Conservation (phyloP, 1,284 basidiomycete species). For the Cutaneotrichosporon sp. region DNA sequence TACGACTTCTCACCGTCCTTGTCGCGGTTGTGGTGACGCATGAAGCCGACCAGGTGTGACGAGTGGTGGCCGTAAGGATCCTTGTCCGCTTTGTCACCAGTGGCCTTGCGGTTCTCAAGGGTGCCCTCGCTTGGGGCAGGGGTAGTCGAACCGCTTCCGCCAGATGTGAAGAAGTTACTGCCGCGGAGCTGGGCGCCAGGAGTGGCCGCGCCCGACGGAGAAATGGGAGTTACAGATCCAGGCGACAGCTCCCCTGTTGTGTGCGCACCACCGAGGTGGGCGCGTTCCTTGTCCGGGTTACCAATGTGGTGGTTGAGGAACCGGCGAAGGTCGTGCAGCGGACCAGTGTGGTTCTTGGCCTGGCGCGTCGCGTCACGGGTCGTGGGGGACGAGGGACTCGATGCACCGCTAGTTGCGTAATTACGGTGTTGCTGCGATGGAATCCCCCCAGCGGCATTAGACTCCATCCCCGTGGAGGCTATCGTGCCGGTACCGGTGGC, state of each 20-base stretch:
- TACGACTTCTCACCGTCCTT: conserved; percentile 53
- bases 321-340: conserved; percentile 84
- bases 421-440: conserved; percentile 15
- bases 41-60: conserved; percentile 53
- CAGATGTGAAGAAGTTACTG: conserved; percentile 34
- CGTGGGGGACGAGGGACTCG: conserved; percentile 45
- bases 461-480: not conserved
- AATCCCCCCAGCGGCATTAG: not conserved
- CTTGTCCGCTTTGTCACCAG: conserved; percentile 21
- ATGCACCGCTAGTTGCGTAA: conserved; percentile 25
- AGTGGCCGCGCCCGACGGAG: conserved; percentile 43
- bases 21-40: conserved; percentile 52
- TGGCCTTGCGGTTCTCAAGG: conserved; percentile 19
- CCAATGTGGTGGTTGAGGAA: conserved; percentile 87
- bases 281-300: conserved; percentile 21
- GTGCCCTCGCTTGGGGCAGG: conserved; percentile 23
- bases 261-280: not conserved
- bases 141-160: conserved; percentile 24
- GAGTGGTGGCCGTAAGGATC: conserved; percentile 42
- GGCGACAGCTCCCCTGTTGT: conserved; percentile 4
- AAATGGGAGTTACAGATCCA: conserved; percentile 27
- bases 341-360: conserved; percentile 57
- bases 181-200: conserved; percentile 48
- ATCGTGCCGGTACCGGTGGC: not conserved
- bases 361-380: conserved; percentile 51